Conservation (phyloP, 2,329 filamentous ascomycete genomes). For the Nakataea oryzae region DNA sequence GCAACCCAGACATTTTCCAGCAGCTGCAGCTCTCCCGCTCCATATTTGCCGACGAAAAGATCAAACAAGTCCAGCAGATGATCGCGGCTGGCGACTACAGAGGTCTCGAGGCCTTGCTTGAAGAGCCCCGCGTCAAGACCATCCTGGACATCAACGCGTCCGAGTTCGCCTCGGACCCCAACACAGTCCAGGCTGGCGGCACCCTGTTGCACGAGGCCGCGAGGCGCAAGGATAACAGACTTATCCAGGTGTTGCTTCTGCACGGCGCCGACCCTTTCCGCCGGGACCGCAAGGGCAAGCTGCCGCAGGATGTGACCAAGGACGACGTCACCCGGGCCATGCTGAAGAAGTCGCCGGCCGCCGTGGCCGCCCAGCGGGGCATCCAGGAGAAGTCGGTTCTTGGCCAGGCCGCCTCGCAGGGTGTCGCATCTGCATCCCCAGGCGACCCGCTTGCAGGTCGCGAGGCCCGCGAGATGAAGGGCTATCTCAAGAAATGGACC, state of each 20-base stretch:
- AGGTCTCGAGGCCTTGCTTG: slow-evolving; percentile 65
- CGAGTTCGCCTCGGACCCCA: slow-evolving; percentile 74
- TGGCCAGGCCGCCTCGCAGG: slow-evolving; percentile 56
- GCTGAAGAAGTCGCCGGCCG: slow-evolving; percentile 87
- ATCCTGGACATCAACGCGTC: slow-evolving; percentile 86
- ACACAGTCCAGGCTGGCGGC: slow-evolving; percentile 72
- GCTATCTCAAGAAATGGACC: slow-evolving; percentile 98
- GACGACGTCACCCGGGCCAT: slow-evolving; percentile 84
- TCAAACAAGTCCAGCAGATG: slow-evolving; percentile 73
- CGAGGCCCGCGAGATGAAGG: slow-evolving; percentile 93
- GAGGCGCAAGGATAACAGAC: slow-evolving; percentile 70
- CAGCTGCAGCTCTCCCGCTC: slow-evolving; percentile 84
- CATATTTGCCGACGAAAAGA: slow-evolving; percentile 78
- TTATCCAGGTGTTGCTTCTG: slow-evolving; percentile 83
- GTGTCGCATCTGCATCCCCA: slow-evolving; percentile 38
- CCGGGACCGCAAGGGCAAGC: slow-evolving; percentile 86
- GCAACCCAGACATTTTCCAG: slow-evolving; percentile 92
- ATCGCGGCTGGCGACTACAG: slow-evolving; percentile 67
- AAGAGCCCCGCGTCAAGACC: slow-evolving; percentile 76
- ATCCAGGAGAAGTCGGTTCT: slow-evolving; percentile 97
- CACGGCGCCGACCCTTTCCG: slow-evolving; percentile 95
- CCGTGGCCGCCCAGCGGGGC: slow-evolving; percentile 83
- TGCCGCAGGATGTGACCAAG: slow-evolving; percentile 92
- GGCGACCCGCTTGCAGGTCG: slow-evolving; percentile 60
- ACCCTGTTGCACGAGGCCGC: slow-evolving; percentile 91